Evolutionary conservation across 75 land plant genomes (phyloP).

Genomic region (Pinus taeda): DNA sequence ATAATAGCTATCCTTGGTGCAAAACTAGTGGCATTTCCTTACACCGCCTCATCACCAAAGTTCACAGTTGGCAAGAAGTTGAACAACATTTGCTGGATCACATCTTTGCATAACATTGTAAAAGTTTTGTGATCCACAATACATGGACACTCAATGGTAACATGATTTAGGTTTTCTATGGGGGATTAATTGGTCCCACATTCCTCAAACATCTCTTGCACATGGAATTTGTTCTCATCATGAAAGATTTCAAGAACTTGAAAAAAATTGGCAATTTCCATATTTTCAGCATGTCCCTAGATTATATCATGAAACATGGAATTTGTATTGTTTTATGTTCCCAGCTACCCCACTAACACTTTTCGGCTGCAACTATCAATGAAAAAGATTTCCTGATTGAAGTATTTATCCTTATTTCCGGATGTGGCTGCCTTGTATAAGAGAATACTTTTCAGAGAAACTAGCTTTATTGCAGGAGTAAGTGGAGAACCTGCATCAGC

Average conservation of each 20-base stretch:
- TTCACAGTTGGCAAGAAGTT: constrained; percentile 78
- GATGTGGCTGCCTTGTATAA: not conserved
- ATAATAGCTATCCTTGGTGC: constrained; percentile 88
- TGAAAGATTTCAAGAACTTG: too few species aligned
- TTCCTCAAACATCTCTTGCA: not conserved
- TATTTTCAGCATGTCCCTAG: too few species aligned
- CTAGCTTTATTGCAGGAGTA: not conserved
- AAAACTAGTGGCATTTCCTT: constrained; percentile 43
- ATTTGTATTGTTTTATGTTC: not conserved
- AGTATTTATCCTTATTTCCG: not conserved
- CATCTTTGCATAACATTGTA: constrained; percentile 9
- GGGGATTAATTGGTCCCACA: not conserved
- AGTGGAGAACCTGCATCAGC: not conserved
- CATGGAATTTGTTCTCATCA: too few species aligned
- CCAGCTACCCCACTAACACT: not conserved
- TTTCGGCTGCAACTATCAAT: not conserved
- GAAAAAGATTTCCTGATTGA: not conserved
- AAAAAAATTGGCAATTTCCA: too few species aligned
- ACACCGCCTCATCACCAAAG: constrained; percentile 79
- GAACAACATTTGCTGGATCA: constrained; percentile 39
- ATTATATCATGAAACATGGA: not conserved
- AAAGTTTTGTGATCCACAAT: not conserved
- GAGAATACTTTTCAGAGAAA: not conserved
- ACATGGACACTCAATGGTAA: not conserved
- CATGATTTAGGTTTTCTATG: not conserved